These are phyloP conservation scores for Phytophthora crassamura DNA, from an alignment of 352 stramenopile genomes.

Conservation along the genomic window DNA sequence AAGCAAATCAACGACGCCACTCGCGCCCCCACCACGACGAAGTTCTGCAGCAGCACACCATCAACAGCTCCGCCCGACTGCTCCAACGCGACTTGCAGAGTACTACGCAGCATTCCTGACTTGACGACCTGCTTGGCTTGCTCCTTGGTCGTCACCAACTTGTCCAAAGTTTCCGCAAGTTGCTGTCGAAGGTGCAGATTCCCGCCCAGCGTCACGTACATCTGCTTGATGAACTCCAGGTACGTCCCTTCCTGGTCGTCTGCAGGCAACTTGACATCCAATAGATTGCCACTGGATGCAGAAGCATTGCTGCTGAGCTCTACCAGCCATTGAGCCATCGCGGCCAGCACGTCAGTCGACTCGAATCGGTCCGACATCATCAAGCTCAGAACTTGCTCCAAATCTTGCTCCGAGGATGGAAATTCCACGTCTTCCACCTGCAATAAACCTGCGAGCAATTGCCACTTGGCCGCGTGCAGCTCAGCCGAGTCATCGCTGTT, in stretches of 20 bases:
- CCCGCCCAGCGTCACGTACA: slow-evolving; percentile 69
- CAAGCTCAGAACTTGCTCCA: slow-evolving; percentile 30
- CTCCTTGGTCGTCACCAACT: slow-evolving; percentile 47
- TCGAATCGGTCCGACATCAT: slow-evolving; percentile 43
- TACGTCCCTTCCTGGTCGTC: slow-evolving; percentile 28
- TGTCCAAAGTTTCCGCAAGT: slow-evolving; percentile 42
- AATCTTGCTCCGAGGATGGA: slow-evolving; percentile 10
- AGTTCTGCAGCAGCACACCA: slow-evolving; percentile 24
- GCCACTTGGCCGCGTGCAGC: slow-evolving; percentile 37
- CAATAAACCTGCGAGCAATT: slow-evolving; percentile 26
- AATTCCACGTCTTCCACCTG: background rate
- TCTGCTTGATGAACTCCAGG: slow-evolving; percentile 71
- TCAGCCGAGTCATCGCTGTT: slow-evolving; percentile 32
- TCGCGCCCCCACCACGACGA: slow-evolving; percentile 18
- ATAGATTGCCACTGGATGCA: slow-evolving; percentile 3
- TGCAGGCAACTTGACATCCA: slow-evolving; percentile 18
- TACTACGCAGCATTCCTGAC: slow-evolving; percentile 43
- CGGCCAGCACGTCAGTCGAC: slow-evolving; percentile 40
- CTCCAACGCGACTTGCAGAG: slow-evolving; percentile 59
- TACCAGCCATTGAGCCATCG: slow-evolving; percentile 50
- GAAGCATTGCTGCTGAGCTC: slow-evolving; percentile 16
- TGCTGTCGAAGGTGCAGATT: slow-evolving; percentile 30
- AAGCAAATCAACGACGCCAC: slow-evolving; percentile 41
- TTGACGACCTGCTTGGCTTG: slow-evolving; percentile 55
- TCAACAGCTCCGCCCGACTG: slow-evolving; percentile 10